Percentiles rank a stretch among this genome's conserved stretches.
Conservation (phyloP, 371 early-diverging fungal species). For the Mucor indicus region DNA sequence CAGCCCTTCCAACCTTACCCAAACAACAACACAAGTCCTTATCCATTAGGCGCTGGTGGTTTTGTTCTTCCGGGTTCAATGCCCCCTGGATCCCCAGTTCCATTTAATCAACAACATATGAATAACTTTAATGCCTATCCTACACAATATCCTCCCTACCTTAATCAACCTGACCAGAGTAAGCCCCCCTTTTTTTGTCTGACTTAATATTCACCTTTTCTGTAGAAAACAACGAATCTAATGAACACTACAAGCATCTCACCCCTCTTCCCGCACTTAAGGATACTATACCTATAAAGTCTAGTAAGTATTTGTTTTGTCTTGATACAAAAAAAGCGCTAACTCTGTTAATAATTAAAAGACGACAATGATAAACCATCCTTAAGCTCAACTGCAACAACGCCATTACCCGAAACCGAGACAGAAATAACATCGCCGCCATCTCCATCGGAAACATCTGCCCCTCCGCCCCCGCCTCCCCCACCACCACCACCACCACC, state of each 20-base stretch:
- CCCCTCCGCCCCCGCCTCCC: slow-evolving; percentile 16
- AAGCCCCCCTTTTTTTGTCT: too few relatives aligned
- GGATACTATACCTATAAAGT: not conserved
- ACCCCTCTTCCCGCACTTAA: not conserved
- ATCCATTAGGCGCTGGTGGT: slow-evolving; percentile 12
- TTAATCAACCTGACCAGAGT: too few relatives aligned
- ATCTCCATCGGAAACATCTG: too few relatives aligned
- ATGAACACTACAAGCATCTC: not conserved
- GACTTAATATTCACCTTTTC: too few relatives aligned
- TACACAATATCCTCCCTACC: not conserved
- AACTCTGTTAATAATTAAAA: too few relatives aligned
- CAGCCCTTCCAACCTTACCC: not conserved
- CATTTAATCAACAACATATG: not conserved
- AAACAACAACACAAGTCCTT: not conserved
- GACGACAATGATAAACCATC: too few relatives aligned
- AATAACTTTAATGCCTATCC: not conserved
- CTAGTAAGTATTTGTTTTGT: not conserved
- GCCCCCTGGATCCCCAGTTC: not conserved
- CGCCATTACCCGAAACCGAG: slow-evolving; percentile 10
- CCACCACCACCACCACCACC: slow-evolving; percentile 20
- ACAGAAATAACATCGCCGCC: too few relatives aligned
- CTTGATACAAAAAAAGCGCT: too few relatives aligned
- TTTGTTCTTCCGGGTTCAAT: slow-evolving; percentile 7
- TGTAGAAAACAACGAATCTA: too few relatives aligned
- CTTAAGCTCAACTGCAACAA: slow-evolving; percentile 3